phyloP scores from a whole-genome alignment of 78 protist genomes.

The Dictyostelium purpureum region DNA sequence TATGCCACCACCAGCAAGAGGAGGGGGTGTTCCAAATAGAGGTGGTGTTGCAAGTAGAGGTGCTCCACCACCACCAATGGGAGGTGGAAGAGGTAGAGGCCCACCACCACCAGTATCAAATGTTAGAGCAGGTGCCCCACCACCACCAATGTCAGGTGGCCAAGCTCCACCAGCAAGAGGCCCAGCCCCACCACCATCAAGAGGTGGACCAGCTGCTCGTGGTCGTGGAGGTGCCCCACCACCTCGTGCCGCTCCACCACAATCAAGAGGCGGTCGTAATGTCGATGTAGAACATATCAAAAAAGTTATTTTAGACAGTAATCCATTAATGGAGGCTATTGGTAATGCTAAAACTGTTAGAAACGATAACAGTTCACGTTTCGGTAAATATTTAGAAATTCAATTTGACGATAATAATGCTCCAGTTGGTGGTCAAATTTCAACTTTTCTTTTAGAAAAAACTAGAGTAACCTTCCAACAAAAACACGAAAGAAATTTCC shows the following conservation, averaged over 20 bases:
- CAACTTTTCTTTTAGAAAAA: constrained; percentile 84
- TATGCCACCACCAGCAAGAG: neutral
- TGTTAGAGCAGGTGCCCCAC: constrained; percentile 27
- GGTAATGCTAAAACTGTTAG: constrained; percentile 97
- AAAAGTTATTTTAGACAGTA: constrained; percentile 76
- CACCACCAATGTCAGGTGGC: neutral
- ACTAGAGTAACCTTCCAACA: constrained; percentile 91
- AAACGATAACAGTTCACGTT: constrained; percentile 95
- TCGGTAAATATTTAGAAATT: constrained; percentile 90
- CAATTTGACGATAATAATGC: constrained; percentile 78
- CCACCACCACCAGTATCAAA: constrained; percentile 29
- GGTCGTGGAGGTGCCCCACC: constrained; percentile 51
- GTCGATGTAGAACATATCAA: constrained; percentile 75
- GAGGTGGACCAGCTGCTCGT: neutral
- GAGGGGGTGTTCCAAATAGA: constrained; percentile 25
- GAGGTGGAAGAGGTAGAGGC: constrained; percentile 47
- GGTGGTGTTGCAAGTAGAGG: constrained; percentile 37
- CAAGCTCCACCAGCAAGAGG: too few species aligned
- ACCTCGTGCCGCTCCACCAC: neutral
- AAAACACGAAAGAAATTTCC: constrained; percentile 93
- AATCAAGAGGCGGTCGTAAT: constrained; percentile 4
- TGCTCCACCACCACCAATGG: constrained; percentile 38
- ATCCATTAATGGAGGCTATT: constrained; percentile 96
- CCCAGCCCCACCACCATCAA: constrained; percentile 36
- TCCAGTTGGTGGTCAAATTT: constrained; percentile 75